Evolutionary conservation across 441 rosid genomes (phyloP).

Genomic region (Adansonia madagascariensis): DNA sequence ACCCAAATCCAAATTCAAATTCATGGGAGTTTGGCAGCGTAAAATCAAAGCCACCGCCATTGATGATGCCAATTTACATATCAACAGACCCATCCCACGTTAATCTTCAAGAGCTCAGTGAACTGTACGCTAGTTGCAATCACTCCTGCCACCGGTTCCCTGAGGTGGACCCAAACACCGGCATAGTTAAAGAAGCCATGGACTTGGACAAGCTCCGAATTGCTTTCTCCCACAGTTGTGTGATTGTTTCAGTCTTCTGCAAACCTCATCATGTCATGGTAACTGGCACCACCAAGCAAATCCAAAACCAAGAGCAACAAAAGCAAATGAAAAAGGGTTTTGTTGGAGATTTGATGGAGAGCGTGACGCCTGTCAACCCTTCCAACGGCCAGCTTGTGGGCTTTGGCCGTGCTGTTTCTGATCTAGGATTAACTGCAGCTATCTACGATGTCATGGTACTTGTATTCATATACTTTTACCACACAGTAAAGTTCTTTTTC

Average conservation of each 20-base stretch:
- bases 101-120: slow-evolving; percentile 45
- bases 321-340: slow-evolving; percentile 29
- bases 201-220: slow-evolving; percentile 59
- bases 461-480: background rate
- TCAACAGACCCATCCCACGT: slow-evolving; percentile 64
- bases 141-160: slow-evolving; percentile 70
- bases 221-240: slow-evolving; percentile 65
- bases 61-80: slow-evolving; percentile 56
- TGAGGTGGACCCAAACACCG: slow-evolving; percentile 29
- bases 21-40: slow-evolving; percentile 20
- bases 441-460: slow-evolving; percentile 76
- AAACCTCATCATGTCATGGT: slow-evolving; percentile 38
- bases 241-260: slow-evolving; percentile 70
- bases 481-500: no score
- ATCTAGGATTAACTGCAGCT: slow-evolving; percentile 79
- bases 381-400: slow-evolving; percentile 66
- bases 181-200: slow-evolving; percentile 36
- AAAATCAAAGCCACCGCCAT: slow-evolving; percentile 30
- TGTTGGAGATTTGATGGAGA: slow-evolving; percentile 47
- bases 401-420: slow-evolving; percentile 89
- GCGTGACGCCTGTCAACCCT: slow-evolving; percentile 54
- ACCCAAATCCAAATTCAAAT: background rate
- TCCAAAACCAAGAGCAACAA: slow-evolving; percentile 10
- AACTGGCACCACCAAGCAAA: background rate
- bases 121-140: slow-evolving; percentile 58